These are phyloP conservation scores for Lathyrus oleraceus DNA, from an alignment of 306 rosid species.

Conservation along the genomic window DNA sequence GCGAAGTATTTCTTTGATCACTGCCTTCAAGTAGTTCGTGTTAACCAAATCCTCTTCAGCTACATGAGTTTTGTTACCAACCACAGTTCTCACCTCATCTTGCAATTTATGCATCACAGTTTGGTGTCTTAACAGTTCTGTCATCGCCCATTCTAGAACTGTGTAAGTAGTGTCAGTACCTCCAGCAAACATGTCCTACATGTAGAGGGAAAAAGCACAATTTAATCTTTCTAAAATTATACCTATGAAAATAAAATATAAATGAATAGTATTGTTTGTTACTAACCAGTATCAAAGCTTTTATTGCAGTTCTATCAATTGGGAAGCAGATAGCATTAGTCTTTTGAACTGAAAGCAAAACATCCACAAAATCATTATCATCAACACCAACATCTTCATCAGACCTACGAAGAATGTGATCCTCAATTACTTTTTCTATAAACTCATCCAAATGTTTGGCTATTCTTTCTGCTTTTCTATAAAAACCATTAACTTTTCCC, in stretches of 20 bases:
- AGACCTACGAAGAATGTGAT: neutral
- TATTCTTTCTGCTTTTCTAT: neutral
- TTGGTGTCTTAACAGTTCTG: slow-evolving; percentile 16
- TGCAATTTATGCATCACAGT: slow-evolving; percentile 20
- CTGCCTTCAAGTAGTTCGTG: slow-evolving; percentile 32
- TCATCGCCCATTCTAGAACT: slow-evolving; percentile 30
- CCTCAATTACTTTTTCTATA: slow-evolving; percentile 1
- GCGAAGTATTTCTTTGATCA: slow-evolving; percentile 29
- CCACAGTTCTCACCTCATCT: slow-evolving; percentile 26
- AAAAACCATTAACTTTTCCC: neutral
- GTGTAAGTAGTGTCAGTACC: slow-evolving; percentile 27
- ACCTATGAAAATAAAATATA: too few species aligned
- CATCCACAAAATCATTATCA: slow-evolving; percentile 25
- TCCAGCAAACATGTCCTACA: slow-evolving; percentile 24
- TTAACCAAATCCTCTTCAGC: slow-evolving; percentile 25
- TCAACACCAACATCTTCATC: neutral
- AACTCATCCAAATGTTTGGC: slow-evolving; percentile 27
- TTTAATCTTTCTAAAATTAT: too few species aligned
- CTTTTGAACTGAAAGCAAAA: slow-evolving; percentile 20
- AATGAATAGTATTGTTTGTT: neutral
- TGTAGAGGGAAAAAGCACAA: neutral
- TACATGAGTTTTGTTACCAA: slow-evolving; percentile 13
- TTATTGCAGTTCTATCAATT: slow-evolving; percentile 22
- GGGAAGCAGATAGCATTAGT: neutral
- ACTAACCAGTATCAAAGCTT: slow-evolving; percentile 34